phyloP scores from a whole-genome alignment of 306 rosid genomes.

The Dryas alaskensis region DNA sequence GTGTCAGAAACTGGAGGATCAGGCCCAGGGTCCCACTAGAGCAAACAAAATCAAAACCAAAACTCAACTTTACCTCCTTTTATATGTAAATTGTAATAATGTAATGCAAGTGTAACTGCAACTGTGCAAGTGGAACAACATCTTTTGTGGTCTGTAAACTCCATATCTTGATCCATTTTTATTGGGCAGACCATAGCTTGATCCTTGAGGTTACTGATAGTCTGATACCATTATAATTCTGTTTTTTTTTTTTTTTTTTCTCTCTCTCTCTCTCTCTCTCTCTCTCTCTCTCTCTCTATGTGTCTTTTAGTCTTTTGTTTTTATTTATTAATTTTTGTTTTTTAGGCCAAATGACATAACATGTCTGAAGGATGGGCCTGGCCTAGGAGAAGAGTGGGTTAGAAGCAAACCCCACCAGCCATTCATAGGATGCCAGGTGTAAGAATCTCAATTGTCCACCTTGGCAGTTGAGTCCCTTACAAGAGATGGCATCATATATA shows the following conservation, averaged over 20 bases:
- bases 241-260: too few relatives aligned
- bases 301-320: constrained; percentile 7
- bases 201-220: constrained; percentile 7
- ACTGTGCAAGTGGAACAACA: not conserved
- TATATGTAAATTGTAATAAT: too few relatives aligned
- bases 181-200: not conserved
- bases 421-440: constrained; percentile 37
- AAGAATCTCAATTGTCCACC: not conserved
- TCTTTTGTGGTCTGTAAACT: constrained; percentile 11
- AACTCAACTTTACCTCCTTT: not conserved
- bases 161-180: constrained; percentile 8
- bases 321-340: not conserved
- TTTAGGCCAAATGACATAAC: not conserved
- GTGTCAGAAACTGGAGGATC: constrained; percentile 20
- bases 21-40: constrained; percentile 22
- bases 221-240: constrained; percentile 14
- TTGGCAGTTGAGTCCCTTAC: constrained; percentile 42
- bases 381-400: constrained; percentile 26
- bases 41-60: not conserved
- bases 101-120: too few relatives aligned
- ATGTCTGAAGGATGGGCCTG: constrained; percentile 31
- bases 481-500: constrained; percentile 38
- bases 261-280: too few relatives aligned
- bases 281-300: too few relatives aligned
- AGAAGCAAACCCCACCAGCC: constrained; percentile 38